Conservation (phyloP, 2,329 filamentous ascomycete species). For the Lecanicillium sp. region DNA sequence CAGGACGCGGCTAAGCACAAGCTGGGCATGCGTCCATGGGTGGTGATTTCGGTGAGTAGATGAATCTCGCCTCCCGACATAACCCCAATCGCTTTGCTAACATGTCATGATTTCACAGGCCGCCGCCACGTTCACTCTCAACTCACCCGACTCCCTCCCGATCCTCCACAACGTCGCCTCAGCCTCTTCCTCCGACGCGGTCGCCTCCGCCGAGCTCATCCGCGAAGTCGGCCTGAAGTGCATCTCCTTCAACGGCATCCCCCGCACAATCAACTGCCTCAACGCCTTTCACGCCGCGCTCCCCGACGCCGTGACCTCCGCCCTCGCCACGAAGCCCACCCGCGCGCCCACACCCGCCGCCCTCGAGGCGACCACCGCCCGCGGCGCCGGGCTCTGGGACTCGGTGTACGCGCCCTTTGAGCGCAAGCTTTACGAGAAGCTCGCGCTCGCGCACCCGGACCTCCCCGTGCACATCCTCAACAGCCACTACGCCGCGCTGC, state of each 20-base stretch:
- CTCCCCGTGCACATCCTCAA: constrained; percentile 74
- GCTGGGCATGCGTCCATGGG: constrained; percentile 59
- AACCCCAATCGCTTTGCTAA: not conserved
- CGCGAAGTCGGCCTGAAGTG: constrained; percentile 71
- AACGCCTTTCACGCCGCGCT: constrained; percentile 63
- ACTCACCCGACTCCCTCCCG: constrained; percentile 70
- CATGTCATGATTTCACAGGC: constrained; percentile 43
- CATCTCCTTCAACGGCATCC: constrained; percentile 76
- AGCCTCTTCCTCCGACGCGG: constrained; percentile 22
- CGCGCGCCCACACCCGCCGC: constrained; percentile 47
- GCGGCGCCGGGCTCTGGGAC: constrained; percentile 66
- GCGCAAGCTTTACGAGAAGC: constrained; percentile 61
- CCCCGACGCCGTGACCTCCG: constrained; percentile 45
- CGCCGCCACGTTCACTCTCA: constrained; percentile 78
- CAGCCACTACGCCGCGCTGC: constrained; percentile 66
- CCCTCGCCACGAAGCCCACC: constrained; percentile 51
- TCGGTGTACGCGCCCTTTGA: constrained; percentile 72
- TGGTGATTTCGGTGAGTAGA: constrained; percentile 55
- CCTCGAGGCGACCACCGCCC: constrained; percentile 45
- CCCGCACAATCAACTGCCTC: constrained; percentile 76
- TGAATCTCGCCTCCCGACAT: not conserved
- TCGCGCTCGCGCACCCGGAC: constrained; percentile 73
- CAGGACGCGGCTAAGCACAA: constrained; percentile 55
- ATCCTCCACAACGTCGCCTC: constrained; percentile 52
- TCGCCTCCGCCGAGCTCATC: constrained; percentile 62